Evolutionary conservation across 148 eudicot species (phyloP).

Genomic region (Nyssa sinensis): DNA sequence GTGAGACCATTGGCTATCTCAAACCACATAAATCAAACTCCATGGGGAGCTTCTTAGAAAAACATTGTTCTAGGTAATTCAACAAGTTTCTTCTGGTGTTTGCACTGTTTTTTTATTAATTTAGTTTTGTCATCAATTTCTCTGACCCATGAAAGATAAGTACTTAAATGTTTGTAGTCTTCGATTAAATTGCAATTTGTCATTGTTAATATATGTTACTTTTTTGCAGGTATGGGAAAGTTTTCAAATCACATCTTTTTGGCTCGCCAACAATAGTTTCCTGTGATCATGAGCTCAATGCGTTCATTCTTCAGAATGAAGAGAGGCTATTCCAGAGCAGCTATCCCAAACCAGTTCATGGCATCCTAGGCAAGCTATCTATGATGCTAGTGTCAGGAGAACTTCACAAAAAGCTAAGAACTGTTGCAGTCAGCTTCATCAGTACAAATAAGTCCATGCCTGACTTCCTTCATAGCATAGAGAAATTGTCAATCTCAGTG

Average conservation of each 20-base stretch:
- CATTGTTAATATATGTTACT: neutral
- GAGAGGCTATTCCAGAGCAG: constrained; percentile 44
- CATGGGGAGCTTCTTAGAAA: constrained; percentile 43
- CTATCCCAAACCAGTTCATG: constrained; percentile 46
- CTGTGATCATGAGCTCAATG: constrained; percentile 50
- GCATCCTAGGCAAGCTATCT: constrained; percentile 47
- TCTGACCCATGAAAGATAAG: too few species aligned
- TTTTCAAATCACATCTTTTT: constrained; percentile 54
- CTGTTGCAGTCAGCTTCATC: constrained; percentile 36
- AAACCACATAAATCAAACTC: constrained; percentile 49
- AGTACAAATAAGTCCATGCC: constrained; percentile 31
- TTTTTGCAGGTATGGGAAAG: constrained; percentile 44
- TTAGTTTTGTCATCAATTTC: too few species aligned
- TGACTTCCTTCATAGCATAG: constrained; percentile 31
- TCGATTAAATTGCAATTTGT: too few species aligned
- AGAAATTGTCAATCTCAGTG: constrained; percentile 25
- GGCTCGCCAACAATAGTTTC: constrained; percentile 50
- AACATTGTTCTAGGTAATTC: constrained; percentile 48
- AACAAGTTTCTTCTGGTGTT: neutral
- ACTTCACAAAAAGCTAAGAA: constrained; percentile 44
- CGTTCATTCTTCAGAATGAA: constrained; percentile 49
- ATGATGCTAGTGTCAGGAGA: constrained; percentile 45
- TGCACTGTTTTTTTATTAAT: too few species aligned
- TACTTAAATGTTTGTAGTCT: too few species aligned
- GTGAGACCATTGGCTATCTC: constrained; percentile 50